Percentiles rank a stretch among this genome's conserved stretches.
Conservation (phyloP, 805 yeast genomes). For the Yueomyces sinensis region DNA sequence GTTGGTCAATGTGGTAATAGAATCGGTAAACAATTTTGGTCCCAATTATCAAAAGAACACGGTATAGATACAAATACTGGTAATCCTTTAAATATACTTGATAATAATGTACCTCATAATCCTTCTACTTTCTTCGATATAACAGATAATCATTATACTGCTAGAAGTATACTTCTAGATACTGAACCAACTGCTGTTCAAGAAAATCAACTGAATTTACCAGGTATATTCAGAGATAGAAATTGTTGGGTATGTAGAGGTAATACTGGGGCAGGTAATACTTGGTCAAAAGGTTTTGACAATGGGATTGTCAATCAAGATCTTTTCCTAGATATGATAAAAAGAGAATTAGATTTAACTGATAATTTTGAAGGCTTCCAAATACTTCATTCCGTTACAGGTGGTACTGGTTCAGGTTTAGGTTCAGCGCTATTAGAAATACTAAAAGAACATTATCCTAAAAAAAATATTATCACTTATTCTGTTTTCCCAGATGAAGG, state of each 20-base stretch:
- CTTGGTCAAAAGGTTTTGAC: conserved; percentile 85
- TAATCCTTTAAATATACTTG: conserved; percentile 18
- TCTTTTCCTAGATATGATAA: conserved; percentile 68
- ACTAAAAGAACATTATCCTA: conserved; percentile 67
- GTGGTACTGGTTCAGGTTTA: conserved; percentile 96
- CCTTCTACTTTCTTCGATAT: conserved; percentile 74
- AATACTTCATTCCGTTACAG: conserved; percentile 87
- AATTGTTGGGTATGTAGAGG: conserved; percentile 66
- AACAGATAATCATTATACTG: conserved; percentile 70
- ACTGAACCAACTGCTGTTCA: conserved; percentile 81
- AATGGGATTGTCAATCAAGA: conserved; percentile 61
- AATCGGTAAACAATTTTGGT: conserved; percentile 87
- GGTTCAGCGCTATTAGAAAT: conserved; percentile 75
- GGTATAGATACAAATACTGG: conserved; percentile 46
- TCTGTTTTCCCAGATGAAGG: conserved; percentile 67
- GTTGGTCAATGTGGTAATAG: conserved; percentile 93
- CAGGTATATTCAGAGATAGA: conserved; percentile 68
- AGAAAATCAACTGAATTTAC: conserved; percentile 38
- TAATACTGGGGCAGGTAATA: conserved; percentile 92
- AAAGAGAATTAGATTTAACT: conserved; percentile 79
- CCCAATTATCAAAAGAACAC: conserved; percentile 75
- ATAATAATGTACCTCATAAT: conserved; percentile 39
- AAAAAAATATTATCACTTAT: conserved; percentile 72
- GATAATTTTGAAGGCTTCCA: conserved; percentile 87
- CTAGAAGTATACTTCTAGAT: conserved; percentile 76